Evolutionary conservation across 78 protist species (phyloP), one percentile per base, ranked within the genome.

Genomic region (Emiliania huxleyi): DNA sequence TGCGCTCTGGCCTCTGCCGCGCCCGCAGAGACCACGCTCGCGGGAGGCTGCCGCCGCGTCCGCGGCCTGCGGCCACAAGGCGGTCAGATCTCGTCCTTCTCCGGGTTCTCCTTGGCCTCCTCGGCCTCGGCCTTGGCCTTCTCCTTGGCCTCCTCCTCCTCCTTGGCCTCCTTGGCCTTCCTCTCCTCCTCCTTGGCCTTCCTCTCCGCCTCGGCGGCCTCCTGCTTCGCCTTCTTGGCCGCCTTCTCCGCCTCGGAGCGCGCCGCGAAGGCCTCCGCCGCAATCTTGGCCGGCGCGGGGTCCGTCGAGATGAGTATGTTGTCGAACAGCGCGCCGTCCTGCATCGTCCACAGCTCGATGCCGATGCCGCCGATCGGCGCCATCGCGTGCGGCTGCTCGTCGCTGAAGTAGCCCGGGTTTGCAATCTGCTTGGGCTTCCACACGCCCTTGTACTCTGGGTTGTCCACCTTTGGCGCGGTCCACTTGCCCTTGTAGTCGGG

Each of bases 401-500:
- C 87, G 21, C 22, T 5, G 87, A 35, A 90, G 90, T 55, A 79
- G 40, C 6, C n/a, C n/a, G 92, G 92, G 25, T 90, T 92, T 5
- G 0, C 75, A 8, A 92, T 90, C 71, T 75, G 37, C 26, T 77
- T 43, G 38, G 94, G 38, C 88, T 35, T 75, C 94, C 94, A 92
- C 45, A 5, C 73, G 33, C 94, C 94, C 48, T 90, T 75, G 94
- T 84, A 92, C 6, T 15, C 91, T 0, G 94, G 94, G 92, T 92
- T 92, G 62, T 79, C 92, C n/a, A 92, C 33, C 33, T 1, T 0
- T 35, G 46, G 45, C 35, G 94, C 33, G 43, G 19, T 22, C 94
- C 94, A 92, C 69, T 84, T 48, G 22, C 94, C 94, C 81, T 71
- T 71, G 88, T 77, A 91, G n/a, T 4, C 69, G 35, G 93, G 93